phyloP scores from a whole-genome alignment of 345 rosid species.

The Gossypium thurberi region DNA sequence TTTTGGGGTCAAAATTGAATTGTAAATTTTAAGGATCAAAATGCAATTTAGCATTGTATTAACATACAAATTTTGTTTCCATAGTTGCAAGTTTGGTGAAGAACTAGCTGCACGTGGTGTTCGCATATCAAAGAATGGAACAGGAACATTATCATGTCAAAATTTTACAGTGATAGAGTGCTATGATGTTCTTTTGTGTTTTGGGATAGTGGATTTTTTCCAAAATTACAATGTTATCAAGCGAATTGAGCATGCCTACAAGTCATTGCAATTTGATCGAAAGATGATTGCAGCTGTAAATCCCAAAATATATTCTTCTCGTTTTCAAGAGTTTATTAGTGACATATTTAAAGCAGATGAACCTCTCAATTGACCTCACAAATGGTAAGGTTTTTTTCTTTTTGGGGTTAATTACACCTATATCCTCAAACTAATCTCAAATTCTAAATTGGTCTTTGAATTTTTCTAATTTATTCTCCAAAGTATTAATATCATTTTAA shows the following conservation, averaged over 20 bases:
- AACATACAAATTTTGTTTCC: slow-evolving; percentile 18
- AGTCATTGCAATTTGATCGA: slow-evolving; percentile 40
- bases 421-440: too few species aligned
- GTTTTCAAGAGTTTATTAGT: slow-evolving; percentile 40
- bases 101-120: slow-evolving; percentile 43
- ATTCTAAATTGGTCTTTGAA: too few species aligned
- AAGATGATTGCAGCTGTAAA: slow-evolving; percentile 51
- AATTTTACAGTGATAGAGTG: slow-evolving; percentile 11
- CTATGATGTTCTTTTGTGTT: slow-evolving; percentile 37
- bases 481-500: too few species aligned
- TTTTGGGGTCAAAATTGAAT: too few species aligned
- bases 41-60: too few species aligned
- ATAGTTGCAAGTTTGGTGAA: slow-evolving; percentile 23
- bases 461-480: too few species aligned
- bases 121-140: slow-evolving; percentile 16
- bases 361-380: background rate
- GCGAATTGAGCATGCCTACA: slow-evolving; percentile 48
- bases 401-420: background rate
- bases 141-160: slow-evolving; percentile 9
- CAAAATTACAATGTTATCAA: slow-evolving; percentile 41
- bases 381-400: background rate
- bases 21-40: too few species aligned
- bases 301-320: slow-evolving; percentile 43
- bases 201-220: slow-evolving; percentile 39
- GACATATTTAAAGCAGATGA: slow-evolving; percentile 38